Conservation (phyloP, 2,329 filamentous ascomycete genomes). For the Neopestalotiopsis clavispora region DNA sequence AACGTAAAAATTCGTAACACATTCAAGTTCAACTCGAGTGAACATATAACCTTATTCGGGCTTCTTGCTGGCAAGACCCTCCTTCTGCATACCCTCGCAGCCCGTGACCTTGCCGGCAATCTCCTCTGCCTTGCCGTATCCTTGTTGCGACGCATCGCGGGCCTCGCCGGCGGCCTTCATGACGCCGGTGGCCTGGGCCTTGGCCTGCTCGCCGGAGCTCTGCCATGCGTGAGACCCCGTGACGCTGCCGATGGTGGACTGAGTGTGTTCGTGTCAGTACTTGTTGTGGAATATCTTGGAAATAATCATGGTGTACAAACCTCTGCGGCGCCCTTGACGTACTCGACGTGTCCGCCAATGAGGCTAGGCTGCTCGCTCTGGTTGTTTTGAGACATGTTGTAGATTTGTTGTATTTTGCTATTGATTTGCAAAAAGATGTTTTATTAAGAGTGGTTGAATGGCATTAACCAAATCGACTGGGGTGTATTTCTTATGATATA, state of each 20-base stretch:
- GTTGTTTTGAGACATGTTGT: slow-evolving; percentile 36
- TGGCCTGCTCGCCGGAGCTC: slow-evolving; percentile 66
- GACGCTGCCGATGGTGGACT: slow-evolving; percentile 65
- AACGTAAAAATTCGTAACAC: not conserved
- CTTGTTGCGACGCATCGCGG: slow-evolving; percentile 56
- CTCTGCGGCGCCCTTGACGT: slow-evolving; percentile 71
- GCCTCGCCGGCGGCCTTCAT: slow-evolving; percentile 66
- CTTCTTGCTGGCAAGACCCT: slow-evolving; percentile 58
- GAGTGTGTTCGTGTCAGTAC: not conserved
- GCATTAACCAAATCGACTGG: not conserved
- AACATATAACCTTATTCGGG: slow-evolving; percentile 18
- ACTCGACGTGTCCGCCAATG: slow-evolving; percentile 67
- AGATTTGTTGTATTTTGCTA: not conserved
- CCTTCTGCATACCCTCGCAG: slow-evolving; percentile 72
- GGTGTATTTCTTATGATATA: not conserved
- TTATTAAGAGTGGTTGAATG: not conserved
- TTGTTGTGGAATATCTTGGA: not conserved
- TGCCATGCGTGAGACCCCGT: slow-evolving; percentile 69
- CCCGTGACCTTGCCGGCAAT: slow-evolving; percentile 66
- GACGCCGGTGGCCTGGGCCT: slow-evolving; percentile 62
- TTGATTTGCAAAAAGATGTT: not conserved
- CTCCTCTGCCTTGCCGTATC: slow-evolving; percentile 69
- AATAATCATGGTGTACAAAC: slow-evolving; percentile 40
- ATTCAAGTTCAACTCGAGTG: not conserved
- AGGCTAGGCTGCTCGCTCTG: slow-evolving; percentile 59